Percentiles rank a stretch among this genome's conserved stretches.
Evolutionary conservation across 2,329 filamentous ascomycete genomes (phyloP).

Genomic region (Cladosporium phlei): DNA sequence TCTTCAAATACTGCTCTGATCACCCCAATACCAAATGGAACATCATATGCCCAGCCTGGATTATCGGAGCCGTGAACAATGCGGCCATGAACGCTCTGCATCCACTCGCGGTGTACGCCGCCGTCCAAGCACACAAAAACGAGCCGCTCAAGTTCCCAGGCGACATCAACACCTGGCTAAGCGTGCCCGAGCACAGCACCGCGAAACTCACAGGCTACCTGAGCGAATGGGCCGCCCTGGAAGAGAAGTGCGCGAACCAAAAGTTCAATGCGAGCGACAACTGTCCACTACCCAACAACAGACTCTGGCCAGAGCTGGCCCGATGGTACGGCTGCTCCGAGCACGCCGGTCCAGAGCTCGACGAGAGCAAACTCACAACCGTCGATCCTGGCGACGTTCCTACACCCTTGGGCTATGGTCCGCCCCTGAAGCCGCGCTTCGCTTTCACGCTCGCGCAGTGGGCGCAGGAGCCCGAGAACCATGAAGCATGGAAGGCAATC

Average conservation of each 20-base stretch:
- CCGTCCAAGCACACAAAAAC: constrained; percentile 41
- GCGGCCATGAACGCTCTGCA: constrained; percentile 48
- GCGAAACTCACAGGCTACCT: constrained; percentile 48
- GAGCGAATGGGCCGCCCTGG: constrained; percentile 47
- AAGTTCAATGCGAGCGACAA: constrained; percentile 48
- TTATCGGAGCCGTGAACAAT: constrained; percentile 47
- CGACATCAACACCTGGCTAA: constrained; percentile 43
- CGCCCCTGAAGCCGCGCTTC: constrained; percentile 35
- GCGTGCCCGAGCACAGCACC: constrained; percentile 38
- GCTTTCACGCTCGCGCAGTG: constrained; percentile 44
- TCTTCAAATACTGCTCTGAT: constrained; percentile 40
- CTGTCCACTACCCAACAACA: constrained; percentile 43
- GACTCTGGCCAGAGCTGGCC: constrained; percentile 46
- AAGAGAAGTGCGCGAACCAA: constrained; percentile 38
- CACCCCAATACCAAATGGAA: constrained; percentile 39
- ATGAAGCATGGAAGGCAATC: constrained; percentile 44
- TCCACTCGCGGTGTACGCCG: constrained; percentile 48
- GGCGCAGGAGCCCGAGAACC: constrained; percentile 42
- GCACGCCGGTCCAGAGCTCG: constrained; percentile 29
- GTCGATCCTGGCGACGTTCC: constrained; percentile 20
- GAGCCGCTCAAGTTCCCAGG: constrained; percentile 42
- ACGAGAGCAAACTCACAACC: constrained; percentile 25
- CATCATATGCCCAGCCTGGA: constrained; percentile 45
- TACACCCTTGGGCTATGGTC: constrained; percentile 40
- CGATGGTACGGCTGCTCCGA: constrained; percentile 38